These are phyloP conservation scores for Ophiostoma ulmi DNA, from an alignment of 2,329 filamentous ascomycete genomes.

Conservation along the genomic window DNA sequence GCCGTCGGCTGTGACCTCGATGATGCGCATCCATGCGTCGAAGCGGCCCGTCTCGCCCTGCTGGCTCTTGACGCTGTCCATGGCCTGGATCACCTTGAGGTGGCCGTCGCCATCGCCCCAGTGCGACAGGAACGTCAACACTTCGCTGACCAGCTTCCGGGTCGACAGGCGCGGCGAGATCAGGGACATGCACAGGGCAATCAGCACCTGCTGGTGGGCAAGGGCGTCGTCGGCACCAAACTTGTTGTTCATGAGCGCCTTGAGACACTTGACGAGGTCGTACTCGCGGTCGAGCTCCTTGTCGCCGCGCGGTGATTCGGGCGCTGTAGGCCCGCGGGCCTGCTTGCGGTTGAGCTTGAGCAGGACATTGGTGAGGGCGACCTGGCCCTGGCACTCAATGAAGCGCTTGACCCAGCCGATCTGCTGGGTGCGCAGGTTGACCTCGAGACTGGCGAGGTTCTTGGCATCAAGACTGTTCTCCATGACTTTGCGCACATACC, in stretches of 20 bases:
- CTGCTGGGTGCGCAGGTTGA: slow-evolving; percentile 90
- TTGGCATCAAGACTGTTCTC: slow-evolving; percentile 90
- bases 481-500: slow-evolving; percentile 96
- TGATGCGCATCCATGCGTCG: slow-evolving; percentile 97
- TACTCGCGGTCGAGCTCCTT: slow-evolving; percentile 88
- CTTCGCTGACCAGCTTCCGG: slow-evolving; percentile 89
- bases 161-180: slow-evolving; percentile 87
- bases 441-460: slow-evolving; percentile 85
- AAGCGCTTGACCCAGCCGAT: slow-evolving; percentile 97
- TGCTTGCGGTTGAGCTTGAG: slow-evolving; percentile 89
- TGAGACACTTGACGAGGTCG: slow-evolving; percentile 95
- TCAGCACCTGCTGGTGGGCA: slow-evolving; percentile 80
- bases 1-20: slow-evolving; percentile 94
- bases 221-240: slow-evolving; percentile 96
- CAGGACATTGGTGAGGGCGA: slow-evolving; percentile 89
- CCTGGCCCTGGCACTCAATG: slow-evolving; percentile 94
- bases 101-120: slow-evolving; percentile 85
- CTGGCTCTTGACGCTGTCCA: slow-evolving; percentile 84
- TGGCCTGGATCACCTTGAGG: slow-evolving; percentile 84
- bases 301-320: slow-evolving; percentile 55
- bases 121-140: slow-evolving; percentile 91
- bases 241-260: slow-evolving; percentile 98
- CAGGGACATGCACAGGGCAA: slow-evolving; percentile 79
- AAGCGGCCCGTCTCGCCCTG: slow-evolving; percentile 92
- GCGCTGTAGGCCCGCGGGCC: slow-evolving; percentile 63